Evolutionary conservation across 148 eudicot genomes (phyloP), one percentile per base, ranked within the genome.

Genomic region (Chenopodium quinoa): DNA sequence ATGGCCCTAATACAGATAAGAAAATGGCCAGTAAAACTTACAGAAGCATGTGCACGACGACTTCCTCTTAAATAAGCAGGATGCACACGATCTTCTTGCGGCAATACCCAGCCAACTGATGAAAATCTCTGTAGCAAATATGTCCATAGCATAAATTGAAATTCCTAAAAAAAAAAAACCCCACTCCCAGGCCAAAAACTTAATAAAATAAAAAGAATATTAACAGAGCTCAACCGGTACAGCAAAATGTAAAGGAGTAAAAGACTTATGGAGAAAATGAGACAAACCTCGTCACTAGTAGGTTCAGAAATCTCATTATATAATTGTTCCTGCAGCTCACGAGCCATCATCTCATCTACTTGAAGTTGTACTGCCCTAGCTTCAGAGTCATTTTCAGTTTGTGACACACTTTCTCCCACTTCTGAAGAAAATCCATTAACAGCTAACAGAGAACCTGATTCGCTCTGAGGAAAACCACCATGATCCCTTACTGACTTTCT

Each of bases 331-430:
- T 96, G 99, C 56, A 96, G 93, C 82, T 92, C 91, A 84, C 91
- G 88, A 68, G 99, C 99, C 87, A 96, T 82, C 88, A 82, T 88
- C 86, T 94, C 99, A 92, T 96, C 99, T 70, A 88, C 92, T 85
- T 96, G 90, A 65, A 92, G 71, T 81, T 96, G 99, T 79, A 85
- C 77, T 27, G 90, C 88, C 88, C 84, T 90, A 56, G 84, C 89
- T 85, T 90, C 91, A 32, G 83, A 79, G 74, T 84, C 90, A 83
- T 78, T 80, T 66, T 79, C 88, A 86, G 48, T 78, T 66, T 66
- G 66, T 48, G 88, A 70, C 64, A 71, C 82, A 78, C 76, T 46
- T 17, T 63, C 83, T 84, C 87, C 81, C 16, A 56, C n/a, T 79
- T 86, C 89, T 47, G 90, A 88, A 75, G 93, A 83, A 20, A 71